Conservation (phyloP, 2,329 filamentous ascomycete species). For the Acephala macrosclerotiorum region DNA sequence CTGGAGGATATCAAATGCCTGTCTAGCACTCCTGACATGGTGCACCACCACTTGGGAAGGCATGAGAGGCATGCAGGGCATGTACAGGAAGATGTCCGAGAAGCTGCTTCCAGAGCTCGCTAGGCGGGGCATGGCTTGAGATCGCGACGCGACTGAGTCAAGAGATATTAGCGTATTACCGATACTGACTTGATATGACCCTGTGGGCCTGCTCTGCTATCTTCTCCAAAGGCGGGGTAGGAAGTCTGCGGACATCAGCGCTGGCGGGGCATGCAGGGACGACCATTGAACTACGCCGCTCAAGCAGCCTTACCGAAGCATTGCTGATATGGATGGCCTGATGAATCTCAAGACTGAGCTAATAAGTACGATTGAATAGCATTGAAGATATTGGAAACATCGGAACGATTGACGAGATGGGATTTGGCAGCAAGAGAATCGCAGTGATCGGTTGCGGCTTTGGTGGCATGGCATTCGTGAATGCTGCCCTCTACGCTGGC, state of each 20-base stretch:
- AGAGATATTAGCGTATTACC: neutral
- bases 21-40: neutral
- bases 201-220: neutral
- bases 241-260: neutral
- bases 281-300: neutral
- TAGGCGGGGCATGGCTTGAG: neutral
- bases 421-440: constrained; percentile 2
- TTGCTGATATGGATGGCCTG: neutral
- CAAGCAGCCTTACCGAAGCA: neutral
- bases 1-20: neutral
- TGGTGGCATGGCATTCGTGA: neutral
- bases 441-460: neutral
- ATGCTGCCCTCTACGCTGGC: neutral
- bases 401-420: neutral
- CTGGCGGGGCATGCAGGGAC: neutral
- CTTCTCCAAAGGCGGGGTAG: neutral
- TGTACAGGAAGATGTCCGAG: neutral
- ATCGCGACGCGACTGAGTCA: neutral
- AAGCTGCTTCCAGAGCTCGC: neutral
- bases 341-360: neutral
- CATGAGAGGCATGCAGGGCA: neutral
- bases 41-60: neutral
- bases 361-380: neutral
- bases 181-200: neutral
- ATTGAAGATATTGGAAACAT: neutral